Evolutionary conservation across 1,284 basidiomycete genomes (phyloP), one percentile per base, ranked within the genome.

Genomic region (Hemileia vastatrix): DNA sequence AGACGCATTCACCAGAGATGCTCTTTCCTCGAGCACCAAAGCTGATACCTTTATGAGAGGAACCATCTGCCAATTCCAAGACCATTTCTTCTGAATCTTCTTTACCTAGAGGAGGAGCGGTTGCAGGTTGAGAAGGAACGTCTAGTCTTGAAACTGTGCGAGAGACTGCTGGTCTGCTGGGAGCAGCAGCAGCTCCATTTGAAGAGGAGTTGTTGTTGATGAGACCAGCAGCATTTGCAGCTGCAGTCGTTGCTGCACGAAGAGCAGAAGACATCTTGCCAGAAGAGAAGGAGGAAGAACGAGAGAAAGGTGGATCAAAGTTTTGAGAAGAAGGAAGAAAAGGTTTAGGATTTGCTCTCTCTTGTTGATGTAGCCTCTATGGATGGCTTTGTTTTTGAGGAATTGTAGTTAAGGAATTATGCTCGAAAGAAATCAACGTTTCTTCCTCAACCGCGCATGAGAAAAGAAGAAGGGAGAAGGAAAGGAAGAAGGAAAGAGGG

Each of bases 1-100:
- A 98, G 75, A 98, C 94, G 77, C 94, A 97, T 83, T 98, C 95
- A 71, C 94, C 94, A 18, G 92, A 83, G 55, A 95, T 81, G 77
- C 88, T 93, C 80, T 90, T 93, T 62, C 83, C 83, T 71, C 88
- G 81, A 2, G 91, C 91, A 72, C 94, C 94, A 74, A 98, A 98
- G 75, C 87, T 90, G 75, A 90, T 86, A 54, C 95, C 94, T 60
- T 86, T 81, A 72, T 86, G 90, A 1, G 88, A 86, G 65, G 89
- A 84, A 11, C 93, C 94, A 78, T 98, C 93, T 56, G 83, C 84
- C 63, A 98, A 82, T 78, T 97, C 92, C 65, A 98, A 81, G 53
- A 97, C 84, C 78, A 81, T 81, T 70, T 79, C 74, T 9, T 36
- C 21, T 8, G 40, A 53, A 31, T 18, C n/a, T n/a, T 23, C 43